Conservation (phyloP, 495 filamentous ascomycete species). For the Oleoguttula mirabilis region DNA sequence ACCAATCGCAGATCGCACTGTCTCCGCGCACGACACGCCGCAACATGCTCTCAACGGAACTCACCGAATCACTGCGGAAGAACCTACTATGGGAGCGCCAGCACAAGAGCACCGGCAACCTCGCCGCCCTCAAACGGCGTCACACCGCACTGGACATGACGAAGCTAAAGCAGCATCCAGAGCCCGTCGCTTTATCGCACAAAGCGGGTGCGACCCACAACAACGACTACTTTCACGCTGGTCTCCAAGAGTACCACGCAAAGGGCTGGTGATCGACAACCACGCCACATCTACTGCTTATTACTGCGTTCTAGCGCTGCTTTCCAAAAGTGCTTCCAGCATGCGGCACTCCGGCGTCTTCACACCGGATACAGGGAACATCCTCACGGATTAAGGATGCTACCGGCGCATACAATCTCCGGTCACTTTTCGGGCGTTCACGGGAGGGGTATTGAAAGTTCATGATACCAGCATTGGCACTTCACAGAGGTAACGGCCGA, state of each 20-base stretch:
- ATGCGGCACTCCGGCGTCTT: too few species aligned
- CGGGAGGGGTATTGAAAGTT: slow-evolving; percentile 2
- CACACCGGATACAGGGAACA: neutral
- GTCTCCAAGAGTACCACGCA: slow-evolving; percentile 55
- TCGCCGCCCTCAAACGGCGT: slow-evolving; percentile 77
- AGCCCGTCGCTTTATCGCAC: slow-evolving; percentile 18
- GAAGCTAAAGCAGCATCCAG: slow-evolving; percentile 68
- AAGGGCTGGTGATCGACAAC: slow-evolving; percentile 50
- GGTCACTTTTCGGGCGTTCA: too few species aligned
- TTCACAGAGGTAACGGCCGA: too few species aligned
- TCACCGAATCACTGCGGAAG: slow-evolving; percentile 68
- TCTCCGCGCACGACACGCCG: slow-evolving; percentile 87
- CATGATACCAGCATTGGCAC: slow-evolving; percentile 13
- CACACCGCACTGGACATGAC: slow-evolving; percentile 86
- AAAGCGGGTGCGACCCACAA: slow-evolving; percentile 45
- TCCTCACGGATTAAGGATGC: slow-evolving; percentile 3
- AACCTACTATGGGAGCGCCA: slow-evolving; percentile 79
- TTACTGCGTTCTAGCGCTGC: neutral
- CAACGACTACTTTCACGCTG: slow-evolving; percentile 54
- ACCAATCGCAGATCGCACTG: slow-evolving; percentile 52
- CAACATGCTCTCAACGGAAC: slow-evolving; percentile 92
- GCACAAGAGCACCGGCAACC: slow-evolving; percentile 78
- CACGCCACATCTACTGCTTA: too few species aligned
- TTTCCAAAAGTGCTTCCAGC: too few species aligned
- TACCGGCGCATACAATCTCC: too few species aligned